These are phyloP conservation scores for Podospora australis DNA, from an alignment of 495 filamentous ascomycete genomes.

Conservation along the genomic window DNA sequence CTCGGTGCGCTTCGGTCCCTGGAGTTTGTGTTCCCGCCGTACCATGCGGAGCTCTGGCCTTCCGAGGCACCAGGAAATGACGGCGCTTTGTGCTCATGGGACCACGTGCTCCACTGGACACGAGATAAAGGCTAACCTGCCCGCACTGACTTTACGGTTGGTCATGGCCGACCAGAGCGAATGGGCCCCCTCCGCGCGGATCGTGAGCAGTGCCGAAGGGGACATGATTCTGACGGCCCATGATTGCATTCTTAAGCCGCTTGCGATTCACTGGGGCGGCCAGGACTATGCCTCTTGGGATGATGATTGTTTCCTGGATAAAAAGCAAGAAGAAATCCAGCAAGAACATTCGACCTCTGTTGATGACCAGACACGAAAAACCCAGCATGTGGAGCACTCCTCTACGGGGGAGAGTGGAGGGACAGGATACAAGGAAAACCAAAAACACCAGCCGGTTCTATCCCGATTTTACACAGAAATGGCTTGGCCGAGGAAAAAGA, in stretches of 20 bases:
- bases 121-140: conserved; percentile 1
- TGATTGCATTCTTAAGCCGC: not conserved
- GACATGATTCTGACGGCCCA: not conserved
- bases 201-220: not conserved
- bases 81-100: no score
- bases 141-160: conserved; percentile 1
- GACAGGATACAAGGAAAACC: no score
- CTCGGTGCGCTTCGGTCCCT: conserved; percentile 1
- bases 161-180: not conserved
- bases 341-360: no score
- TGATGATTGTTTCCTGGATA: no score
- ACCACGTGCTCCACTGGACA: not conserved
- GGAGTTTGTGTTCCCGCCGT: conserved; percentile 1
- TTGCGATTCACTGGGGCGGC: not conserved
- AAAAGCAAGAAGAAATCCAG: no score
- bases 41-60: not conserved
- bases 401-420: no score
- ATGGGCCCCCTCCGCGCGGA: not conserved
- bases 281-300: not conserved
- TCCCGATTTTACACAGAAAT: not conserved
- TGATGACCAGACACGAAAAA: no score
- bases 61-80: no score
- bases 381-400: no score
- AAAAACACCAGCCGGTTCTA: not conserved
- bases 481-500: not conserved